Evolutionary conservation across 176 grass and related monocot genomes (phyloP), one percentile per base, ranked within the genome.

Genomic region (Puya raimondii): DNA sequence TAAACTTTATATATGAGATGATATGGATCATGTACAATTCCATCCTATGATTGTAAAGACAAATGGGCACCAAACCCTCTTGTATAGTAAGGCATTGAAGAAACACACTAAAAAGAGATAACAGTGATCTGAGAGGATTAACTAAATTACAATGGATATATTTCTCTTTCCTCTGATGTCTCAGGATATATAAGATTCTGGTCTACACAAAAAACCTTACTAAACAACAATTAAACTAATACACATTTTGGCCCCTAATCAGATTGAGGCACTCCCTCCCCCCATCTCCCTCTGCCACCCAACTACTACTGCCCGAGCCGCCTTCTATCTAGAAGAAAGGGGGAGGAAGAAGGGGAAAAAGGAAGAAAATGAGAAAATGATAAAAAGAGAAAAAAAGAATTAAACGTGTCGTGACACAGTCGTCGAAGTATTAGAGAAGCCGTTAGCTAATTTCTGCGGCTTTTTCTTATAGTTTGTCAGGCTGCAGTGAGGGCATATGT

Each of bases 401-500:
- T 84, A 84, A 53, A 76, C 47, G 79, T 77, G 74, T 51, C 63
- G 21, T 16, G 53, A 67, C 61, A 72, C 51, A 13, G 76, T 73
- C 18, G 76, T 73, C 18, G 54, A 26, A 2, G 50, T 64, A 15
- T 73, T 64, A 4, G 76, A 48, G 10, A 83, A 80, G 48, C 73
- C 70, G 69, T 85, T 88, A 15, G 18, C 77, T 49, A 74, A 48
- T 63, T 76, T 72, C 20, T 61, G 53, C 0, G 63, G 64, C 50
- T 78, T 80, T 72, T 64, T 84, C 79, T 88, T 80, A 11, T 50
- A 57, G 48, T 80, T 83, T 53, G 76, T 47, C 49, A 81, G 12
- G 47, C 85, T 88, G 61, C 89, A 92, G 12, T 83, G 70, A 11
- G 79, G 85, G 9, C 89, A 92, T 14, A 85, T 85, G 63, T 88